A percentile compares a stretch with the other conserved stretches of the same genome.
phyloP scores from a whole-genome alignment of 768 basidiomycete genomes.

The Macrolepiota dolichaula region DNA sequence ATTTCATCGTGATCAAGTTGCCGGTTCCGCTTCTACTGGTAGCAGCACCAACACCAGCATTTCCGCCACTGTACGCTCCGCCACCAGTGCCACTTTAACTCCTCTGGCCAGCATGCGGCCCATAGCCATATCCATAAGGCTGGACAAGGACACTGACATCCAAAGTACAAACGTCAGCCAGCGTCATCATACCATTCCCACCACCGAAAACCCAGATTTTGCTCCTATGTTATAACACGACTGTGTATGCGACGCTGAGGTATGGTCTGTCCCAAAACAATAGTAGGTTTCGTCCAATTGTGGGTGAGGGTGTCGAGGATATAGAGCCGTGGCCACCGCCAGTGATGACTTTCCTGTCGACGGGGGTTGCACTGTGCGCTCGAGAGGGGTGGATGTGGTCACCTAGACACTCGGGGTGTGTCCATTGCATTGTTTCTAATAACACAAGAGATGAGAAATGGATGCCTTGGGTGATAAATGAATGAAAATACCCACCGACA shows the following conservation, averaged over 20 bases:
- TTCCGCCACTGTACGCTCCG: too few relatives aligned
- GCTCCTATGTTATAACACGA: slow-evolving; percentile 67
- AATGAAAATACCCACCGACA: slow-evolving; percentile 52
- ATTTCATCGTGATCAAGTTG: slow-evolving; percentile 21
- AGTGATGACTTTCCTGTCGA: slow-evolving; percentile 77
- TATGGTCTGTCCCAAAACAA: slow-evolving; percentile 35
- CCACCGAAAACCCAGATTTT: slow-evolving; percentile 89
- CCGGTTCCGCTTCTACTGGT: slow-evolving; percentile 23
- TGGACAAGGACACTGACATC: slow-evolving; percentile 39
- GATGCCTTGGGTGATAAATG: too few relatives aligned
- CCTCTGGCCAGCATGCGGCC: too few relatives aligned
- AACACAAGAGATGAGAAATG: not conserved
- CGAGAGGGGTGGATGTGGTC: slow-evolving; percentile 78
- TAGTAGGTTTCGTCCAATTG: slow-evolving; percentile 56
- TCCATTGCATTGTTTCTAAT: slow-evolving; percentile 88
- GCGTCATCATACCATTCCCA: slow-evolving; percentile 81
- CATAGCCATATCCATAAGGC: too few relatives aligned
- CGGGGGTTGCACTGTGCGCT: slow-evolving; percentile 84
- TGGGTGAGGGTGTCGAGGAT: slow-evolving; percentile 76
- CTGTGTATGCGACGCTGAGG: slow-evolving; percentile 83
- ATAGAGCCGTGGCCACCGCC: slow-evolving; percentile 81
- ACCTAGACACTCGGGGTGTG: slow-evolving; percentile 69
- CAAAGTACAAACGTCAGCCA: slow-evolving; percentile 88
- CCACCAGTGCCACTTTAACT: too few relatives aligned
- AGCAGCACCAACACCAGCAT: too few relatives aligned